A percentile compares a stretch with the other conserved stretches of the same genome.
Evolutionary conservation across 805 yeast species (phyloP).

Genomic region (Candida chilensis): DNA sequence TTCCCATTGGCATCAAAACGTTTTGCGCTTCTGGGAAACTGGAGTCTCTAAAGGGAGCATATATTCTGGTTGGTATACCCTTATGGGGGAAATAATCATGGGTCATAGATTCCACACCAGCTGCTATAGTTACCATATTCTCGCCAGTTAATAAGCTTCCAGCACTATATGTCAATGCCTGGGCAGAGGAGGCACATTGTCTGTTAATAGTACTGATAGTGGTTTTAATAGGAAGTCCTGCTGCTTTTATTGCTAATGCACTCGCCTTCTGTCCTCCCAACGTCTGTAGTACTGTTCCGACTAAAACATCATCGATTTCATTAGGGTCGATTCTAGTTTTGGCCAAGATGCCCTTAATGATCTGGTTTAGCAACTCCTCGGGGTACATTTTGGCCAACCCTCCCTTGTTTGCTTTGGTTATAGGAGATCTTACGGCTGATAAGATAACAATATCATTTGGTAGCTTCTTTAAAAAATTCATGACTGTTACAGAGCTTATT

Average conservation of each 20-base stretch:
- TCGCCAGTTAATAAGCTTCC: slow-evolving; percentile 18
- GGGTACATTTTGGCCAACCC: slow-evolving; percentile 23
- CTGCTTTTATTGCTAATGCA: slow-evolving; percentile 21
- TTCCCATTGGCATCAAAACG: slow-evolving; percentile 21
- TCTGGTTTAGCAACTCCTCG: slow-evolving; percentile 20
- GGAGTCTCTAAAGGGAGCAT: slow-evolving; percentile 10
- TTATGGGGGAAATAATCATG: slow-evolving; percentile 27
- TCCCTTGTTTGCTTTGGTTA: slow-evolving; percentile 24
- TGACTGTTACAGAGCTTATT: too few relatives aligned
- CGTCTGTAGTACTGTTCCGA: slow-evolving; percentile 25
- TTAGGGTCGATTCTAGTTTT: slow-evolving; percentile 12
- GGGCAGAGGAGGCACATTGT: slow-evolving; percentile 30
- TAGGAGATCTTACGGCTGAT: slow-evolving; percentile 23
- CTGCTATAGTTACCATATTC: slow-evolving; percentile 21
- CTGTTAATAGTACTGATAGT: slow-evolving; percentile 24
- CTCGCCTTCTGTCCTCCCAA: slow-evolving; percentile 27
- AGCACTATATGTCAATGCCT: slow-evolving; percentile 22
- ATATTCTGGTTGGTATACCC: slow-evolving; percentile 22
- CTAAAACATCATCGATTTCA: slow-evolving; percentile 21
- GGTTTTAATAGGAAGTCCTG: slow-evolving; percentile 21
- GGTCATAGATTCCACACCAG: slow-evolving; percentile 34
- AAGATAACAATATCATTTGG: slow-evolving; percentile 22
- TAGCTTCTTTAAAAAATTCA: slow-evolving; percentile 10
- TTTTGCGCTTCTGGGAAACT: slow-evolving; percentile 18
- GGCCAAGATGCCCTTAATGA: slow-evolving; percentile 16